Percentiles rank a stretch among this genome's conserved stretches.
These are phyloP conservation scores for Lichtheimia corymbifera DNA, from an alignment of 371 early-diverging fungal genomes.

Conservation along the genomic window DNA sequence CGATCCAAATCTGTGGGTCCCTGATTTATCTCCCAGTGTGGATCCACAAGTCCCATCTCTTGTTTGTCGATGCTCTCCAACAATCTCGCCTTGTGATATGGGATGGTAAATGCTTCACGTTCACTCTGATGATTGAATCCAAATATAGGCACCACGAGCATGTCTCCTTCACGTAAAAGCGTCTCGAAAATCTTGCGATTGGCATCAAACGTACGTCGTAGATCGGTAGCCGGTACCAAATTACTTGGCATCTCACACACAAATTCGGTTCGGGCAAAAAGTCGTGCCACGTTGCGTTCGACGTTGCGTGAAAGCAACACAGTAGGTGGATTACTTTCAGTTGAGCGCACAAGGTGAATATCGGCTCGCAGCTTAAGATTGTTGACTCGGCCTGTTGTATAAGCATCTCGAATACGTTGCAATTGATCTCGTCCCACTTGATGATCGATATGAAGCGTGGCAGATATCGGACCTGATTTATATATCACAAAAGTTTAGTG, in stretches of 20 bases:
- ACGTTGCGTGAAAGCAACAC: slow-evolving; percentile 46
- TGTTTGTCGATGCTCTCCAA: slow-evolving; percentile 25
- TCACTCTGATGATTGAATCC: slow-evolving; percentile 19
- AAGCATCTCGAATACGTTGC: no score
- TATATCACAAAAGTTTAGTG: no score
- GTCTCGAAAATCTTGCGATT: slow-evolving; percentile 37
- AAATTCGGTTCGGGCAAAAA: slow-evolving; percentile 42
- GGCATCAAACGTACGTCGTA: slow-evolving; percentile 35
- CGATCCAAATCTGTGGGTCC: slow-evolving; percentile 41
- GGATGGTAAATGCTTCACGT: slow-evolving; percentile 21
- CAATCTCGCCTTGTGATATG: slow-evolving; percentile 31
- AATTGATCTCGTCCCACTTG: no score
- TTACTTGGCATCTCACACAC: slow-evolving; percentile 40
- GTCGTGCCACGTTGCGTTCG: slow-evolving; percentile 49
- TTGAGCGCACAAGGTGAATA: slow-evolving; percentile 28
- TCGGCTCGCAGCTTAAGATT: slow-evolving; percentile 33
- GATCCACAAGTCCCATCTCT: slow-evolving; percentile 35
- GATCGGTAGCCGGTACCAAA: slow-evolving; percentile 43
- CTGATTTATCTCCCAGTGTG: slow-evolving; percentile 47
- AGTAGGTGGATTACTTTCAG: slow-evolving; percentile 21
- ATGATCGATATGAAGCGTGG: slow-evolving; percentile 26
- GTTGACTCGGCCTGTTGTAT: no score
- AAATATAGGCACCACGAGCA: slow-evolving; percentile 47
- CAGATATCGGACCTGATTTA: slow-evolving; percentile 44
- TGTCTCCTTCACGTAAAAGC: slow-evolving; percentile 33